A percentile compares a stretch with the other conserved stretches of the same genome.
phyloP scores from a whole-genome alignment of 2,329 filamentous ascomycete species.

The Alternaria brassicae region DNA sequence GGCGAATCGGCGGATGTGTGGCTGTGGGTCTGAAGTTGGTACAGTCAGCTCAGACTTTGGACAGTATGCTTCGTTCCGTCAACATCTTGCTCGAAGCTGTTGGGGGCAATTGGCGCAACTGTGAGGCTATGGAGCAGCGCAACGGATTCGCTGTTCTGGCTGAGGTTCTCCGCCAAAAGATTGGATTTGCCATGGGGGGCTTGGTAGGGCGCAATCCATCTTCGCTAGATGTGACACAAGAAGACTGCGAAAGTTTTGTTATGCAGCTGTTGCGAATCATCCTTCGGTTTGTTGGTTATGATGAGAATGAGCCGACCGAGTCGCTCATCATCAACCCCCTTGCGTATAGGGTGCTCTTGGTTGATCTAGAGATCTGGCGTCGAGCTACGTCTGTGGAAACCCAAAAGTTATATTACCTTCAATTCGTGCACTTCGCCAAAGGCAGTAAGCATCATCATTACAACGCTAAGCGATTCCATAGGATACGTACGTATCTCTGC shows the following conservation, averaged over 20 bases:
- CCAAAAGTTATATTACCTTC: constrained; percentile 89
- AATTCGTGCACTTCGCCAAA: constrained; percentile 87
- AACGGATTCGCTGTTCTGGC: constrained; percentile 91
- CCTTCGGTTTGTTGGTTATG: constrained; percentile 87
- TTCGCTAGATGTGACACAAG: constrained; percentile 41
- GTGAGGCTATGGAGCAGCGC: constrained; percentile 96
- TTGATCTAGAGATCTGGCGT: constrained; percentile 94
- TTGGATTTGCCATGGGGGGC: constrained; percentile 61
- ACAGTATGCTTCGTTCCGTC: constrained; percentile 77
- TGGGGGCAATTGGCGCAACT: constrained; percentile 93
- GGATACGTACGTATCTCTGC: constrained; percentile 77
- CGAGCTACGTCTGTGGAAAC: constrained; percentile 73
- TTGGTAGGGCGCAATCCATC: constrained; percentile 59
- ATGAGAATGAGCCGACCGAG: constrained; percentile 77
- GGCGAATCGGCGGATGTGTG: constrained; percentile 91
- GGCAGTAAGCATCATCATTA: constrained; percentile 92
- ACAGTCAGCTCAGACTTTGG: constrained; percentile 73
- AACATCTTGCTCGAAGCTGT: constrained; percentile 87
- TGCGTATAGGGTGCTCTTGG: constrained; percentile 88
- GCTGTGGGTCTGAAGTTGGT: constrained; percentile 84
- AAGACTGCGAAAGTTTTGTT: constrained; percentile 60
- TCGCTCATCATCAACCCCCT: constrained; percentile 96
- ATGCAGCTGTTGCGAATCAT: constrained; percentile 75
- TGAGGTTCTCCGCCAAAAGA: constrained; percentile 81
- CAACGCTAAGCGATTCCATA: constrained; percentile 82